Base-by-base conservation (phyloP, 768 basidiomycete genomes). In the Phaffia australis region DNA sequence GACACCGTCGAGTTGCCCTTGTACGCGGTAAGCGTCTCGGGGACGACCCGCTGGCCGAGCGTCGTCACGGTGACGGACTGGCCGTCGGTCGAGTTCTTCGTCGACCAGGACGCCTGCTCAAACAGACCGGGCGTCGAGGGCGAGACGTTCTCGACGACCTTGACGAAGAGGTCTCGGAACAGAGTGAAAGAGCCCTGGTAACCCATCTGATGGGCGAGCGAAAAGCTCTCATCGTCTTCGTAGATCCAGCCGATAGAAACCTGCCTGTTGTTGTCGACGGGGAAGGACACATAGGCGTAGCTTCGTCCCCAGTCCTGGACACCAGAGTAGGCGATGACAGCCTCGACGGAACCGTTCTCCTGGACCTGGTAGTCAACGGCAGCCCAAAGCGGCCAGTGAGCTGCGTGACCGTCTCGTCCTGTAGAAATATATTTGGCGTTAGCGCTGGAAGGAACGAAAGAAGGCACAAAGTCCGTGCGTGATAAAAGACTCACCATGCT, bases 181-280 rank as follows among this genome's bases (percentile, higher is more conserved):
- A 71, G 61, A 7, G 70, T 72, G 58, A 70, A 69, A 16, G 71
- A 69, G 9, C 68, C 64, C 23, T 71, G 70, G 59, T 69, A 71
- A 4, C 71, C 71, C 47, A 51, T 29, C 49, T 71, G 71, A 18
- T 51, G 65, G 0, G 69, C 65, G n/a, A 72, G 63, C 14, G 48
- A 70, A n/a, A 67, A n/a, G 9, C 56, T 54, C 35, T 59, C 68
- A 46, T 72, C 71, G 54, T 67, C 70, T 46, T 70, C 71, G 54
- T 71, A 72, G 8, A 70, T 72, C 71, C 71, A 72, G 16, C 71
- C 71, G 27, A 70, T 50, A 6, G 63, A 8, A 16, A 71, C 66
- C 7, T 60, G 58, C 1, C 71, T 66, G 23, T 51, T 56, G 16
- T 54, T 58, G 2, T 60, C 52, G 46, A 66, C 63, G 6, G 72